Evolutionary conservation across 2,329 filamentous ascomycete species (phyloP), one percentile per base, ranked within the genome.

Genomic region (Aspergillus sp.): DNA sequence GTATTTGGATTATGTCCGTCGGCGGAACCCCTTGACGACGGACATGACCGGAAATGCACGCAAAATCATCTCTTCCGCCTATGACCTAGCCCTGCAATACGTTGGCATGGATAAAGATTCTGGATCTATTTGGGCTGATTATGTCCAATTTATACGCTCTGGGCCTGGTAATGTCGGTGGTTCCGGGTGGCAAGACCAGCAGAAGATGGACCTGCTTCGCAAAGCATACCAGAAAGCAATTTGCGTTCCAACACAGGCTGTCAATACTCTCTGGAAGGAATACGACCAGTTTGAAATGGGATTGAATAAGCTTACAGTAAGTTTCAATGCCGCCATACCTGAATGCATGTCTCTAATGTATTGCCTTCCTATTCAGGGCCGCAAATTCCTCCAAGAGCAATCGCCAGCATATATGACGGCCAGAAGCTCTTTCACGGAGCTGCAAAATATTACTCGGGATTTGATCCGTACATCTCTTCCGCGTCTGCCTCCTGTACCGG

Each of bases 211-310:
- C 59, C 76, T 86, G 56, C 71, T 98, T 44, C 84, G 93, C 49
- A 94, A 94, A 64, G 86, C 88, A 0, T 98, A 96, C 64, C 90
- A 96, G 59, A 85, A 85, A 45, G 91, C 91, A 9, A 87, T 96
- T 48, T 83, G 81, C 54, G 81, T 96, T 35, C 94, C 94, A 4
- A 94, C 88, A 52, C 81, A 84, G 46, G 85, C 85, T 30, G 81
- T 94, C 42, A 87, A 91, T 60, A 79, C 78, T 44, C 72, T 98
- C 9, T 98, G 93, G 94, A 95, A 94, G 65, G 91, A 98, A 61
- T 98, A 98, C 62, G 90, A 97, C 64, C 83, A 87, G 56, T 98
- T 98, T 61, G 93, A 98, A 69, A 89, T 93, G 80, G 81, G 84
- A 4, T 70, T 96, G 48, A 96, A 96, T 73, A 97, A 95, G 68